Percentiles rank a stretch among this genome's conserved stretches.
These are phyloP conservation scores for Wallacemonas sp. DNA, from an alignment of 208 protist genomes.

Conservation along the genomic window DNA sequence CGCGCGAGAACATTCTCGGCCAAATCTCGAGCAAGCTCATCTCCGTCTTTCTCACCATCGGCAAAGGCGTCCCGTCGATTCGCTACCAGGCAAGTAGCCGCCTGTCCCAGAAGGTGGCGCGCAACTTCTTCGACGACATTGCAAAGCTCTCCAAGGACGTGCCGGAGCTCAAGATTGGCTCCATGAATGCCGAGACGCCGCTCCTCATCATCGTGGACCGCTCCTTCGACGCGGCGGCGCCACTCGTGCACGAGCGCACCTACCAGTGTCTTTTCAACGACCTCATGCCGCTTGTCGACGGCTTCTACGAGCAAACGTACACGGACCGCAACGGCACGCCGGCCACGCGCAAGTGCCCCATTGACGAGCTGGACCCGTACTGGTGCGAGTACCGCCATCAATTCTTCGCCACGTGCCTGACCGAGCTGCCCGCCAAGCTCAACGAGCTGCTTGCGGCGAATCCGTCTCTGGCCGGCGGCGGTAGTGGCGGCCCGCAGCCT, in stretches of 20 bases:
- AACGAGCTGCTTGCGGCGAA: constrained; percentile 65
- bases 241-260: constrained; percentile 82
- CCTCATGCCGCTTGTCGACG: constrained; percentile 56
- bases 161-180: constrained; percentile 33
- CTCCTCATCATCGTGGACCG: constrained; percentile 86
- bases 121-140: constrained; percentile 44
- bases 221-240: constrained; percentile 68
- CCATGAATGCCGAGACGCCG: constrained; percentile 27
- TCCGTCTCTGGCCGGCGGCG: constrained; percentile 34
- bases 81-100: constrained; percentile 64
- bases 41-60: constrained; percentile 64
- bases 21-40: constrained; percentile 51
- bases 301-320: constrained; percentile 63
- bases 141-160: constrained; percentile 37
- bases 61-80: constrained; percentile 54
- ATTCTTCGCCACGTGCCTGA: constrained; percentile 58
- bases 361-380: constrained; percentile 75
- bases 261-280: constrained; percentile 88
- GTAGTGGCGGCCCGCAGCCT: constrained; percentile 3
- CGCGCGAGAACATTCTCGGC: constrained; percentile 44
- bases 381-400: constrained; percentile 79
- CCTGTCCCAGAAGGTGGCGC: constrained; percentile 47
- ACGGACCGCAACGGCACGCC: constrained; percentile 42
- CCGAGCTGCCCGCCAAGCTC: constrained; percentile 55
- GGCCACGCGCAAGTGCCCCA: constrained; percentile 36